Base-by-base conservation (phyloP, 108 stramenopile species). In the Nitzschia sp. region DNA sequence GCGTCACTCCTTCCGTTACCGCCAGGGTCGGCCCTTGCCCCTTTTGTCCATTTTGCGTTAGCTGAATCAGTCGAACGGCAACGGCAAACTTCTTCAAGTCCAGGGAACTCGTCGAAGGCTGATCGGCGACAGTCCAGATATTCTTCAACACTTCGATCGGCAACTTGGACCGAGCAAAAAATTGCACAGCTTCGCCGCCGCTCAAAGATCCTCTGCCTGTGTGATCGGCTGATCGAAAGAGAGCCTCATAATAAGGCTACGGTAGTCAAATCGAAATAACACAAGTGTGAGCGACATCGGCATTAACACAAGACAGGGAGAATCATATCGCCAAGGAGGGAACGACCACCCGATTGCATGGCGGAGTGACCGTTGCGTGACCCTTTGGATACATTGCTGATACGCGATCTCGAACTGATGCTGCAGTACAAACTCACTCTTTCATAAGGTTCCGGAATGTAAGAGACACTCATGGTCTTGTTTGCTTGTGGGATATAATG, bases 121-220 rank as follows among this genome's bases (percentile, higher is more conserved):
- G 78, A 66, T 95, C 95, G 34, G 84, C 75, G 38, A 95, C 77
- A 38, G 84, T 87, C 95, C 95, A 95, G 53, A 95, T 90, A 30
- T 81, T 85, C 70, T 92, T 91, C 46, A 95, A 76, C 1, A 81
- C 70, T 33, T 93, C 92, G 33, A 93, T 64, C 36, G 95, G 90
- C 15, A 97, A 77, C 55, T 93, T 93, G 59, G 93, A 94, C 13
- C 80, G 78, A 26, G 80, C 75, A 60, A 97, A 91, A 74, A 97
- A 97, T 57, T 76, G 65, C 2, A 97, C 97, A 1, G 97, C 97
- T 30, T 88, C 61, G 9, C 58, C 75, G 9, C 97, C 97, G 15
- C 82, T 77, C 58, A 97, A 78, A 34, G 70, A 63, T 2, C 93
- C 89, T 1, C 66, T 58, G 1, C 66, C 23, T 32, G 83, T 38